Conservation (phyloP, 2,329 filamentous ascomycete species). For the Diplodia corticola region DNA sequence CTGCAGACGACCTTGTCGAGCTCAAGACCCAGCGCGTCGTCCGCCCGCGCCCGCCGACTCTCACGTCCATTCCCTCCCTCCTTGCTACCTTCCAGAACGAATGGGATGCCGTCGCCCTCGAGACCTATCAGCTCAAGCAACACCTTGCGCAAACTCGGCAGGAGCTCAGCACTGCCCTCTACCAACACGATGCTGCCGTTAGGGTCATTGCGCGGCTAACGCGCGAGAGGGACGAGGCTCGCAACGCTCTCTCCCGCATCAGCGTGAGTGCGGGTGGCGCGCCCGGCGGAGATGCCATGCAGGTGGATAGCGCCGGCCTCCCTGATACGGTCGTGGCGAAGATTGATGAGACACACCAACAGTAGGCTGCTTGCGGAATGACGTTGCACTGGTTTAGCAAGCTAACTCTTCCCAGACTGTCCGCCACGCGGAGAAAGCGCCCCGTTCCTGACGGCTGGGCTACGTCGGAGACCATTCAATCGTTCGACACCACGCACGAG, state of each 20-base stretch:
- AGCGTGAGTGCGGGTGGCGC: constrained; percentile 63
- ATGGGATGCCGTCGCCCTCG: constrained; percentile 91
- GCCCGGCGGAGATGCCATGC: constrained; percentile 79
- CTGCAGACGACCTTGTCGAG: constrained; percentile 80
- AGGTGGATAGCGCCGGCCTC: constrained; percentile 78
- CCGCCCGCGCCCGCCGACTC: constrained; percentile 83
- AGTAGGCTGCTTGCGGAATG: constrained; percentile 57
- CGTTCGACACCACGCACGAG: constrained; percentile 55
- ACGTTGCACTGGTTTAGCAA: not conserved
- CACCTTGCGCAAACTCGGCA: constrained; percentile 87
- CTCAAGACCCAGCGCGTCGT: constrained; percentile 82
- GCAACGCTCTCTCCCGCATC: constrained; percentile 83
- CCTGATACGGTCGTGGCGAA: constrained; percentile 69
- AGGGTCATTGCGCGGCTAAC: constrained; percentile 88
- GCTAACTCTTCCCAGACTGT: constrained; percentile 61
- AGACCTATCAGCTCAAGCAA: constrained; percentile 88
- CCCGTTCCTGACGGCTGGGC: constrained; percentile 83
- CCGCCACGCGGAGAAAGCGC: constrained; percentile 86
- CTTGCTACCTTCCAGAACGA: constrained; percentile 96
- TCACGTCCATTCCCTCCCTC: constrained; percentile 94
- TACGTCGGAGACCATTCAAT: constrained; percentile 67
- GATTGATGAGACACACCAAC: constrained; percentile 77
- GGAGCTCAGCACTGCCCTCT: constrained; percentile 89
- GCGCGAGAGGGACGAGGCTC: constrained; percentile 89
- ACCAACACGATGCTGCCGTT: constrained; percentile 96